phyloP scores from a whole-genome alignment of 176 grass and related monocot species.

The Miscanthus lutarioriparius region DNA sequence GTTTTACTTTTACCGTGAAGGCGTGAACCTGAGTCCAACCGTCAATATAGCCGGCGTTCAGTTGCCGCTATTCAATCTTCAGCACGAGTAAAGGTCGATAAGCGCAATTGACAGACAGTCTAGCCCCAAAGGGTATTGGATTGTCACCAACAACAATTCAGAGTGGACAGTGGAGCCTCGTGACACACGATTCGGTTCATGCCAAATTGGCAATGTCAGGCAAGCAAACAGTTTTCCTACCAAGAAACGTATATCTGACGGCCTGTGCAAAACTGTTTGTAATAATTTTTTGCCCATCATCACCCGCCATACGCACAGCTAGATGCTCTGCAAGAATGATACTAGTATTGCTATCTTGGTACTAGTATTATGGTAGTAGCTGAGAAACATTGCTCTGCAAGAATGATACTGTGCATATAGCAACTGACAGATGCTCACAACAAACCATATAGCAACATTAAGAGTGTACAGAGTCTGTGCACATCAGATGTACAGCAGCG shows the following conservation, averaged over 20 bases:
- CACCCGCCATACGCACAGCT: neutral
- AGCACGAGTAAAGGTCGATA: neutral
- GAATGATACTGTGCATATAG: slow-evolving; percentile 6
- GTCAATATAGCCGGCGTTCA: neutral
- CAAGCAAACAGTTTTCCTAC: neutral
- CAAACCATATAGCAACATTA: slow-evolving; percentile 38
- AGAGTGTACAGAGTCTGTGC: slow-evolving; percentile 44
- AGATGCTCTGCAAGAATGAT: no score
- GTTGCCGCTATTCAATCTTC: neutral
- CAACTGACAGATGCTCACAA: slow-evolving; percentile 35
- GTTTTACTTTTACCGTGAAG: neutral
- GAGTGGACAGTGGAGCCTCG: neutral
- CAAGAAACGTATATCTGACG: neutral
- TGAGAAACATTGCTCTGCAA: slow-evolving; percentile 6
- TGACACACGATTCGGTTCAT: slow-evolving; percentile 5
- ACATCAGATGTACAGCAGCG: slow-evolving; percentile 38
- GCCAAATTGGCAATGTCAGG: neutral
- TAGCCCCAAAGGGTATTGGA: neutral
- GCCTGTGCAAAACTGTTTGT: slow-evolving; percentile 24
- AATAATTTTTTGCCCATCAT: slow-evolving; percentile 32
- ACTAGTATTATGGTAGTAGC: neutral
- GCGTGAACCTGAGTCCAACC: neutral
- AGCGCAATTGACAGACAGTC: neutral
- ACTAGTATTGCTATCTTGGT: slow-evolving; percentile 17
- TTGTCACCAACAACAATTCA: neutral